phyloP scores from a whole-genome alignment of 352 stramenopile genomes.

The Phytophthora pistaciae region DNA sequence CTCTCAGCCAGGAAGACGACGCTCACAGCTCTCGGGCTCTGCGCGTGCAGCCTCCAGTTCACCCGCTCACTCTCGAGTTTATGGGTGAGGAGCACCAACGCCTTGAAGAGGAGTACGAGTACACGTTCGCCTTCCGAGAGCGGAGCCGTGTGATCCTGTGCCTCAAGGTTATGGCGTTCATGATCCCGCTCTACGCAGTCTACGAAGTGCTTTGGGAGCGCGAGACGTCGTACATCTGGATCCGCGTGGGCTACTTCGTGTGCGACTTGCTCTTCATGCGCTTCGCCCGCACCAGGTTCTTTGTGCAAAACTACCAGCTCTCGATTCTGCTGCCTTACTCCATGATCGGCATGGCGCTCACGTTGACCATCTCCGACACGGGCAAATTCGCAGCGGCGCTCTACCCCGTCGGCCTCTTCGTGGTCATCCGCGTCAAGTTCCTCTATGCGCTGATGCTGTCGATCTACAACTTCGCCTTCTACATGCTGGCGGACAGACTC shows the following conservation, averaged over 20 bases:
- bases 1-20: slow-evolving; percentile 73
- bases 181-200: slow-evolving; percentile 76
- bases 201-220: slow-evolving; percentile 78
- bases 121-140: slow-evolving; percentile 79
- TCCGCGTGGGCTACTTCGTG: slow-evolving; percentile 74
- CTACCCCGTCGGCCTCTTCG: slow-evolving; percentile 83
- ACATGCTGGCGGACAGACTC: slow-evolving; percentile 55
- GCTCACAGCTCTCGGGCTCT: slow-evolving; percentile 66
- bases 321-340: slow-evolving; percentile 79
- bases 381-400: slow-evolving; percentile 85
- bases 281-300: slow-evolving; percentile 69
- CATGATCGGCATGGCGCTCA: slow-evolving; percentile 78
- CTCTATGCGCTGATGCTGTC: slow-evolving; percentile 79
- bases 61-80: slow-evolving; percentile 84
- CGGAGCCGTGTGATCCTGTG: slow-evolving; percentile 71
- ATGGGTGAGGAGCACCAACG: slow-evolving; percentile 87
- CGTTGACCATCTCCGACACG: slow-evolving; percentile 84
- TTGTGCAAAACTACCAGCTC: slow-evolving; percentile 81
- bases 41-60: slow-evolving; percentile 72
- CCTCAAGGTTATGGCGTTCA: slow-evolving; percentile 74
- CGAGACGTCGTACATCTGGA: slow-evolving; percentile 69
- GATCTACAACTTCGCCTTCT: slow-evolving; percentile 86
- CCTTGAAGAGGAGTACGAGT: slow-evolving; percentile 79
- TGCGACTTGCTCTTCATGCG: slow-evolving; percentile 81
- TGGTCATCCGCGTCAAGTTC: slow-evolving; percentile 88